phyloP scores from a whole-genome alignment of 208 protist species.

The Crithidia bombi region DNA sequence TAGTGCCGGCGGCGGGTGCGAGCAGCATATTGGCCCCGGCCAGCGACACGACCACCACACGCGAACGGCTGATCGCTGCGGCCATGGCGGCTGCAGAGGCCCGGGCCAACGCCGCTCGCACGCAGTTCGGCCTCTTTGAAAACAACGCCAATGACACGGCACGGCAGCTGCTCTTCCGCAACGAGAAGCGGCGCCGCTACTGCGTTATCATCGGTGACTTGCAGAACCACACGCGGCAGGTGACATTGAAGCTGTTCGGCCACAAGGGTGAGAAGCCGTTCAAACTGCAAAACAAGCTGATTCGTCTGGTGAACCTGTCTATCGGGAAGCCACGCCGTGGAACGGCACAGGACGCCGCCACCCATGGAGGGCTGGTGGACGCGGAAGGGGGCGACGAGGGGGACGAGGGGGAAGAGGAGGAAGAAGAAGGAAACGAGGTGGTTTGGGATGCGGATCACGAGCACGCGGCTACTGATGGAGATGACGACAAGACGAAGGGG shows the following conservation, averaged over 20 bases:
- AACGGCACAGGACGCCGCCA: constrained; percentile 30
- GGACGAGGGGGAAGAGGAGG: constrained; percentile 1
- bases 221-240: constrained; percentile 52
- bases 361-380: constrained; percentile 1
- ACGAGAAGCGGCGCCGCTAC: constrained; percentile 85
- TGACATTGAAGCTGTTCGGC: constrained; percentile 82
- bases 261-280: constrained; percentile 84
- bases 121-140: constrained; percentile 43
- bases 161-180: constrained; percentile 78
- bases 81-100: constrained; percentile 32
- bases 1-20: constrained; percentile 36
- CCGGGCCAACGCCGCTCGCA: constrained; percentile 20
- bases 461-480: no score
- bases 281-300: constrained; percentile 84
- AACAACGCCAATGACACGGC: constrained; percentile 62
- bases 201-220: constrained; percentile 85
- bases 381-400: background rate
- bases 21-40: constrained; percentile 19
- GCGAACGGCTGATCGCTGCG: constrained; percentile 18
- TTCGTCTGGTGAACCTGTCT: constrained; percentile 84
- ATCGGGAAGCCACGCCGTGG: constrained; percentile 63
- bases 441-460: no score
- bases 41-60: constrained; percentile 28
- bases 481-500: no score
- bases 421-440: constrained; percentile 17